These are phyloP conservation scores for Neurospora africana DNA, from an alignment of 495 filamentous ascomycete genomes.

Conservation along the genomic window DNA sequence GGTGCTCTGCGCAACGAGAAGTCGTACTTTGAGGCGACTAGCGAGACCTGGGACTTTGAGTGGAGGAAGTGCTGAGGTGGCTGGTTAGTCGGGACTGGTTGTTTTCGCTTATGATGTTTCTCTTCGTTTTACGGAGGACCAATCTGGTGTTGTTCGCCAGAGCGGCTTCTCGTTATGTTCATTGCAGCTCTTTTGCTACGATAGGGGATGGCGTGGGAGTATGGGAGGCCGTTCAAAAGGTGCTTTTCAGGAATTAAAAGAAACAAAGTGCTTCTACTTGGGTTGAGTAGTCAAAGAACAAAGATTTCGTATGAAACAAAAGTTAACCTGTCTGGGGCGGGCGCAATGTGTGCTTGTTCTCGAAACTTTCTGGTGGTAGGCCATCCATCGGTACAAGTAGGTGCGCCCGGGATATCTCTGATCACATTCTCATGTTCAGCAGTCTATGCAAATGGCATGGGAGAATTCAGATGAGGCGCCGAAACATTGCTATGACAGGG, in stretches of 20 bases:
- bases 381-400: too few relatives aligned
- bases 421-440: neutral
- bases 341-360: neutral
- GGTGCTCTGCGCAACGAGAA: constrained; percentile 26
- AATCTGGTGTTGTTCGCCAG: neutral
- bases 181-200: neutral
- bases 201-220: neutral
- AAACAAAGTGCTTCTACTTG: neutral
- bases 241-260: neutral
- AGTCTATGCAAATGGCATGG: neutral
- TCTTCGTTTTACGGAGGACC: neutral
- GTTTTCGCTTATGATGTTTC: neutral
- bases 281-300: neutral
- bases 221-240: neutral
- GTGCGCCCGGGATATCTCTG: neutral
- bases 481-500: neutral
- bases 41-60: constrained; percentile 32
- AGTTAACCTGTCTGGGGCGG: neutral
- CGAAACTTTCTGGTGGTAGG: neutral
- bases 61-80: constrained; percentile 32
- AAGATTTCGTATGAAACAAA: neutral
- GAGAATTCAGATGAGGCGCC: neutral
- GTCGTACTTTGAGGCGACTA: constrained; percentile 29
- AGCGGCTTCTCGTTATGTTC: neutral
- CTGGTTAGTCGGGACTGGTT: too few relatives aligned